Base-by-base conservation (phyloP, 345 rosid genomes). In the Linum tenue region DNA sequence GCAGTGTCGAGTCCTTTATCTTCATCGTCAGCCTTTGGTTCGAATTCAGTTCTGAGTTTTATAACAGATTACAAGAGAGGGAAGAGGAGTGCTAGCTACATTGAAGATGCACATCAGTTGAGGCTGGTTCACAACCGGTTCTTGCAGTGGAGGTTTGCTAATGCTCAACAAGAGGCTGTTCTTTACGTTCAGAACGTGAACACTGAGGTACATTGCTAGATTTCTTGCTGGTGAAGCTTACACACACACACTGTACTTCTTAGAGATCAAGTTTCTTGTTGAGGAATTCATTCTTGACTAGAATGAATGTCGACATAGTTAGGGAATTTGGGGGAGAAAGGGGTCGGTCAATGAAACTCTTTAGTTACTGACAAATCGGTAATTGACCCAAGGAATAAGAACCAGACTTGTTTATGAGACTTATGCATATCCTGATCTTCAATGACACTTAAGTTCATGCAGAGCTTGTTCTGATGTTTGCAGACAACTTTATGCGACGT, bases 71-170 rank as follows among this genome's bases (percentile, higher is more conserved):
- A 89, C 66, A 86, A 84, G 65, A 95, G 76, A 71, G 96, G 95
- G 50, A 86, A 82, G 71, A 95, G 84, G 67, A 72, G 80, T 69
- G 62, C 83, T 59, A 81, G 62, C 80, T 82, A 73, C 70, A 77
- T 91, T 44, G 99, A 91, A 75, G 97, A 91, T 77, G 99, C 88
- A 69, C 96, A 87, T 79, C 96, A 89, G 70, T 80, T 91, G 57
- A 82, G 92, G 70, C 78, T 89, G 69, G 82, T 95, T 60, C 72
- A 95, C 73, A 95, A 91, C 66, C 82, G 96, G 79, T 79, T 69
- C 74, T 69, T 91, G 78, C 99, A 95, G 71, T 95, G 99, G 99
- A 77, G 92, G 71, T 91, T 91, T 72, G 82, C 91, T 63, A 87
- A 84, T 85, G 90, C 96, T 40, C 69, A 77, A 60, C 82, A 85